Conservation (phyloP, 2,329 filamentous ascomycete species). For the Fusarium guadeloupense region DNA sequence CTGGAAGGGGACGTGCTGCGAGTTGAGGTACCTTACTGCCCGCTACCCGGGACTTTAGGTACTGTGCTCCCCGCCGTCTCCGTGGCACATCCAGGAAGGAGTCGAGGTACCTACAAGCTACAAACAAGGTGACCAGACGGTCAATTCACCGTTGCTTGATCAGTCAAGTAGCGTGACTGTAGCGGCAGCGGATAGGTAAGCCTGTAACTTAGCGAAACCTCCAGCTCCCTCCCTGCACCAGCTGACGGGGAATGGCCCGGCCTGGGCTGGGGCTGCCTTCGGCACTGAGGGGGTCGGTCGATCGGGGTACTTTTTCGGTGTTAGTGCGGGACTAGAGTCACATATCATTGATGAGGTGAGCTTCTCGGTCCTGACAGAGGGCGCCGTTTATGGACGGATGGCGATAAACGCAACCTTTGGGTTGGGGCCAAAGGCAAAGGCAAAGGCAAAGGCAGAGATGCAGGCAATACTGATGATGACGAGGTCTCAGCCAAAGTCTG, state of each 20-base stretch:
- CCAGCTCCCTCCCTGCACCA: slow-evolving; percentile 19
- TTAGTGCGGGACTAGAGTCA: slow-evolving; percentile 25
- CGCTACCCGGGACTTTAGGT: slow-evolving; percentile 16
- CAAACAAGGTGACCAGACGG: background rate
- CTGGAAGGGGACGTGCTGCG: slow-evolving; percentile 10
- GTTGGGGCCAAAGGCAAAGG: too few species aligned
- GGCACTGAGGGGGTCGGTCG: slow-evolving; percentile 37
- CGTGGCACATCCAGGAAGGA: slow-evolving; percentile 4
- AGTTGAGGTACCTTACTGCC: too few species aligned
- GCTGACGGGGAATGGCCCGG: slow-evolving; percentile 36
- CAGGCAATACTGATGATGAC: slow-evolving; percentile 29
- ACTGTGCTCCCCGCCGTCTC: slow-evolving; percentile 12
- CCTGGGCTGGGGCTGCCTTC: slow-evolving; percentile 36
- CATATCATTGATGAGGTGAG: slow-evolving; percentile 31
- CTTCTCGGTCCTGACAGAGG: background rate
- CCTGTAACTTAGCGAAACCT: slow-evolving; percentile 30
- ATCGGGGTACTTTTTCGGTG: slow-evolving; percentile 35
- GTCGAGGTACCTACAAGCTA: slow-evolving; percentile 12
- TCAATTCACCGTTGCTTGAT: background rate
- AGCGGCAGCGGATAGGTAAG: slow-evolving; percentile 2
- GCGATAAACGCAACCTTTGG: slow-evolving; percentile 35
- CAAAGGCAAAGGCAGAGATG: slow-evolving; percentile 31
- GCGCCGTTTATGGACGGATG: slow-evolving; percentile 23
- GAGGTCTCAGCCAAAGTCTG: slow-evolving; percentile 3
- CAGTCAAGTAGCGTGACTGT: slow-evolving; percentile 18